These are phyloP conservation scores for Sistotremastrum niveocremeum DNA, from an alignment of 768 basidiomycete genomes.

Conservation along the genomic window DNA sequence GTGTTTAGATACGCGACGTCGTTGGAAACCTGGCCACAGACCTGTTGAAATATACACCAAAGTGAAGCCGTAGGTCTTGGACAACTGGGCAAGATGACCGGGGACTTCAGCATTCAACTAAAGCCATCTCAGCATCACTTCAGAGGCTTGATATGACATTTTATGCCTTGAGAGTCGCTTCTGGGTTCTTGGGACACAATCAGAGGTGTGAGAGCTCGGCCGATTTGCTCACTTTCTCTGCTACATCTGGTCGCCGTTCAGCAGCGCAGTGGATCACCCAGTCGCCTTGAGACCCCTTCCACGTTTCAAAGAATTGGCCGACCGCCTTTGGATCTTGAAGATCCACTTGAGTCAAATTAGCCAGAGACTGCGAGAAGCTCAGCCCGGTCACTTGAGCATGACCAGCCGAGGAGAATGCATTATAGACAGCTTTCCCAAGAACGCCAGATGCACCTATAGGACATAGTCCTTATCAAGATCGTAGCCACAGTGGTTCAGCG, in stretches of 20 bases:
- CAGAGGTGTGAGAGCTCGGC: not conserved
- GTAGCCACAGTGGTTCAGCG: not conserved
- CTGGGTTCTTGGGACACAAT: constrained; percentile 40
- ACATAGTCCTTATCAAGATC: not conserved
- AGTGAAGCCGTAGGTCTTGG: constrained; percentile 45
- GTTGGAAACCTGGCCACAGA: constrained; percentile 13
- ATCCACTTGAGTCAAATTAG: constrained; percentile 47
- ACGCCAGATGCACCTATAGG: constrained; percentile 78
- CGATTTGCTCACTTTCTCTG: constrained; percentile 54
- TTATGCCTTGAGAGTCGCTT: constrained; percentile 43
- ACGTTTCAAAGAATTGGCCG: constrained; percentile 36
- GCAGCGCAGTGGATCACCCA: constrained; percentile 94
- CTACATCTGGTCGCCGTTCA: constrained; percentile 84
- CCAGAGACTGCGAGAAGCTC: constrained; percentile 52
- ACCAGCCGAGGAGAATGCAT: constrained; percentile 39
- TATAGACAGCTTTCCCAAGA: constrained; percentile 66
- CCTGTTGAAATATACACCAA: constrained; percentile 91
- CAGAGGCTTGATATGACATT: not conserved
- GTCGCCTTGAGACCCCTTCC: constrained; percentile 23
- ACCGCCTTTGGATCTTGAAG: constrained; percentile 46
- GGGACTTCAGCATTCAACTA: constrained; percentile 78
- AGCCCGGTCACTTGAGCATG: constrained; percentile 45
- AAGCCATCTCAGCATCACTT: not conserved
- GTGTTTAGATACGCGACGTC: not conserved
- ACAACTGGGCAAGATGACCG: constrained; percentile 51